Base-by-base conservation (phyloP, 768 basidiomycete genomes). In the Phylloporus arenicola region DNA sequence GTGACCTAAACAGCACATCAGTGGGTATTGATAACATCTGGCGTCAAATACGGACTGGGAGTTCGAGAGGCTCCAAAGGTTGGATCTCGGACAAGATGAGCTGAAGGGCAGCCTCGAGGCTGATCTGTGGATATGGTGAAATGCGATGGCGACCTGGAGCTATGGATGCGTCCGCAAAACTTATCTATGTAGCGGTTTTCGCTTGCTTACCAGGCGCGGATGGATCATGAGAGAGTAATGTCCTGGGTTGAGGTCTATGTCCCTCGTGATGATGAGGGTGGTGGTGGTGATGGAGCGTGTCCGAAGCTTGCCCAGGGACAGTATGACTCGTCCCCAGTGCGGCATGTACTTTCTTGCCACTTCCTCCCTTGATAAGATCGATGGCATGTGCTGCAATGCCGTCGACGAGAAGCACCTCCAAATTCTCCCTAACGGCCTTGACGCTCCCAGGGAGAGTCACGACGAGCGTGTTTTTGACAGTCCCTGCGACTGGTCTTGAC, bases 361-460 rank as follows among this genome's bases (percentile, higher is more conserved):
- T 74, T 0, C 86, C 86, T 8, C 90, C 90, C 50, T 73, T 73
- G 50, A 86, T 74, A 6, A 90, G 75, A 30, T 88, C 84, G 48
- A 91, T 67, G 2, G 87, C 88, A 68, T 91, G 89, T 4, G 75
- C 68, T 1, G 86, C 65, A 1, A 92, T 71, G 6, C 79, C 81
- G 6, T 65, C 73, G 13, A 69, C 64, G 6, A 93, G 70, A 25
- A 92, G 71, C 1, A 77, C 76, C 1, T 78, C 77, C 50, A 91
- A 61, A 59, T 83, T 88, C 60, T 95, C 92, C 54, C 75, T 82
- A 35, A 92, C 91, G 3, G 88, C 92, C 60, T 88, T 92, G 34
- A 84, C 78, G 58, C 88, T 90, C 3, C 92, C 92, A 0, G 92
- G 92, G 10, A 94, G 80, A 0, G 88, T 91, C 17, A 88, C 75